A percentile compares a stretch with the other conserved stretches of the same genome.
Evolutionary conservation across 768 basidiomycete species (phyloP).

Genomic region (Panellus pusillus): DNA sequence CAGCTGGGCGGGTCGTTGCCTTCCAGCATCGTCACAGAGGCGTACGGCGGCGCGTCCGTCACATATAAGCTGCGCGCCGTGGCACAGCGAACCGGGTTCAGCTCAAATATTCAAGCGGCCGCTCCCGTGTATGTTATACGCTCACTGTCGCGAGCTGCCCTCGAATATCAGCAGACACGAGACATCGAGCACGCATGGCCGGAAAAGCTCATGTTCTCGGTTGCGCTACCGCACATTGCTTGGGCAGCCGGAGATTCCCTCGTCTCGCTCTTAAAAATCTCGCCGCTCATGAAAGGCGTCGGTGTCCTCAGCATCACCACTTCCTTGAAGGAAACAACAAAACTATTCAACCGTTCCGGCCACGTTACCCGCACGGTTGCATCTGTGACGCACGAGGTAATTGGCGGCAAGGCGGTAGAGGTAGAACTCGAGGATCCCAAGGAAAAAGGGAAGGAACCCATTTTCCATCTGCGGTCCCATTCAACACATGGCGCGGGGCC

Average conservation of each 20-base stretch:
- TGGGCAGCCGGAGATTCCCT: slow-evolving; percentile 90
- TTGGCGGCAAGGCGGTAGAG: slow-evolving; percentile 53
- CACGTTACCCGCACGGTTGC: slow-evolving; percentile 57
- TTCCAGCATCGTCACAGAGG: slow-evolving; percentile 62
- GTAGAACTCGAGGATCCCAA: slow-evolving; percentile 28
- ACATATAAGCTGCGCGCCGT: slow-evolving; percentile 86
- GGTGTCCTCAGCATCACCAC: slow-evolving; percentile 71
- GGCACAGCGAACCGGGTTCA: slow-evolving; percentile 70
- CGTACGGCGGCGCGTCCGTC: slow-evolving; percentile 62
- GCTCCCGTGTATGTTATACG: slow-evolving; percentile 68
- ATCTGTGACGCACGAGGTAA: slow-evolving; percentile 67
- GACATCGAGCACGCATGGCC: slow-evolving; percentile 98
- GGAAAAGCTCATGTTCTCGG: slow-evolving; percentile 92
- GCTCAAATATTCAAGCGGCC: slow-evolving; percentile 60
- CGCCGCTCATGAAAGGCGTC: slow-evolving; percentile 84
- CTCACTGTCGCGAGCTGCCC: slow-evolving; percentile 75
- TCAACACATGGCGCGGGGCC: slow-evolving; percentile 3
- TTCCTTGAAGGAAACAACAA: slow-evolving; percentile 73
- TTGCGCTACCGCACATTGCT: slow-evolving; percentile 92
- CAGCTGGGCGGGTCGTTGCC: slow-evolving; percentile 85
- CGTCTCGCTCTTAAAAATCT: slow-evolving; percentile 81
- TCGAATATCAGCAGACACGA: slow-evolving; percentile 94
- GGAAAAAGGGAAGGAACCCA: slow-evolving; percentile 3
- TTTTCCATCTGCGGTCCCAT: background rate
- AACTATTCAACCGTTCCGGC: slow-evolving; percentile 54